Base-by-base conservation (phyloP, 352 stramenopile genomes). In the Globisporangium emineosum region DNA sequence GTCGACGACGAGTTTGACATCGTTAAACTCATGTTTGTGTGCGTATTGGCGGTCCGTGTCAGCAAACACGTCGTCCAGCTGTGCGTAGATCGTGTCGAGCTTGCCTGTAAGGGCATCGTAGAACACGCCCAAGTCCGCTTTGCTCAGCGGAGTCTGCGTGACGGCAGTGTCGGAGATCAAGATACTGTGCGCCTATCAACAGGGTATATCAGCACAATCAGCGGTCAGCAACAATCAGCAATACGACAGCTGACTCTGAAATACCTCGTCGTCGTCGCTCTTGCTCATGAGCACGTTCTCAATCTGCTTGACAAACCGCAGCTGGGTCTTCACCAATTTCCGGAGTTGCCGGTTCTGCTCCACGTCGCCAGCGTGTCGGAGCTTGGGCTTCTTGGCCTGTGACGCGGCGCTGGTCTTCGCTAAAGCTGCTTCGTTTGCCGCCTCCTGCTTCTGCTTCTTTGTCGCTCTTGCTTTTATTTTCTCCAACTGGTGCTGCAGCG, bases 311-410 rank as follows among this genome's bases (percentile, higher is more conserved):
- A 45, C 10, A 17, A 57, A n/a, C 47, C 43, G 29, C 12, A 47
- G 23, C 13, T 65, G 59, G 13, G 50, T 23, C 12, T 51, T 23
- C n/a, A 65, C 45, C 2, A 19, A 50, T 32, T 49, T 30, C 2
- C 59, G 59, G 12, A 65, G 59, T 25, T 57, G 30, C 8, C 35
- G 59, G 47, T 65, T 65, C 59, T 17, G 23, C 33, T 65, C 59
- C 27, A 52, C 21, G 45, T 30, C 40, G 8, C 17, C 25, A 2
- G 15, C 29, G 32, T 32, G 29, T 5, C 29, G 2, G 29, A 32
- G 29, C 5, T 32, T 32, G 29, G 29, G 5, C 29, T 32, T 32
- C 29, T 32, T 32, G 29, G n/a, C n/a, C n/a, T 32, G 29, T 5
- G 2, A 6, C 29, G 29, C 5, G 29, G 29, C 29, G 29, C 29